A percentile compares a stretch with the other conserved stretches of the same genome.
phyloP scores from a whole-genome alignment of 2,329 filamentous ascomycete genomes.

The Ceratocystis variospora region DNA sequence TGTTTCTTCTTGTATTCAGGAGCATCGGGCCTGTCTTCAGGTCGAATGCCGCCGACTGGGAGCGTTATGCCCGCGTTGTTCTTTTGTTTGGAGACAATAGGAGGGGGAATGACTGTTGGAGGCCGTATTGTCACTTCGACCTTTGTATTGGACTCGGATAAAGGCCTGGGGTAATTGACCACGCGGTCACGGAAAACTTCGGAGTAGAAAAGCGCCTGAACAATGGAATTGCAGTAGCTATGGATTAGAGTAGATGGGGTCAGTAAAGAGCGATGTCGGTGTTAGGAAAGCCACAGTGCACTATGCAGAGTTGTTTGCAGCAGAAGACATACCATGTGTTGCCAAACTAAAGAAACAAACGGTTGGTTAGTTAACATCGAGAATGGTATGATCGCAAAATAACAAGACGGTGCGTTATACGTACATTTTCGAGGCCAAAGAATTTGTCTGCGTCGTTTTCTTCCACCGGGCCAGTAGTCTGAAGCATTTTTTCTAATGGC shows the following conservation, averaged over 20 bases:
- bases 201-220: conserved; percentile 94
- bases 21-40: conserved; percentile 86
- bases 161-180: conserved; percentile 71
- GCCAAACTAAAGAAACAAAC: conserved; percentile 53
- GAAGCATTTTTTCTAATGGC: conserved; percentile 60
- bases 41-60: conserved; percentile 39
- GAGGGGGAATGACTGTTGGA: conserved; percentile 35
- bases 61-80: conserved; percentile 6
- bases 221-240: conserved; percentile 96
- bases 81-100: conserved; percentile 26
- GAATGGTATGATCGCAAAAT: conserved; percentile 16
- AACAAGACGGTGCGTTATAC: conserved; percentile 26
- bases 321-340: conserved; percentile 71
- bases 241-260: neutral
- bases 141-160: conserved; percentile 53
- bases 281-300: neutral
- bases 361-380: conserved; percentile 27
- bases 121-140: conserved; percentile 49
- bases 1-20: conserved; percentile 98
- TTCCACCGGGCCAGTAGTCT: conserved; percentile 65
- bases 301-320: neutral
- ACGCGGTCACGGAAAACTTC: conserved; percentile 87
- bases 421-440: conserved; percentile 94
- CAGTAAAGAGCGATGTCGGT: neutral
- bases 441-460: conserved; percentile 93